These are phyloP conservation scores for Exophiala calicioides DNA, from an alignment of 2,329 filamentous ascomycete genomes.

Conservation along the genomic window DNA sequence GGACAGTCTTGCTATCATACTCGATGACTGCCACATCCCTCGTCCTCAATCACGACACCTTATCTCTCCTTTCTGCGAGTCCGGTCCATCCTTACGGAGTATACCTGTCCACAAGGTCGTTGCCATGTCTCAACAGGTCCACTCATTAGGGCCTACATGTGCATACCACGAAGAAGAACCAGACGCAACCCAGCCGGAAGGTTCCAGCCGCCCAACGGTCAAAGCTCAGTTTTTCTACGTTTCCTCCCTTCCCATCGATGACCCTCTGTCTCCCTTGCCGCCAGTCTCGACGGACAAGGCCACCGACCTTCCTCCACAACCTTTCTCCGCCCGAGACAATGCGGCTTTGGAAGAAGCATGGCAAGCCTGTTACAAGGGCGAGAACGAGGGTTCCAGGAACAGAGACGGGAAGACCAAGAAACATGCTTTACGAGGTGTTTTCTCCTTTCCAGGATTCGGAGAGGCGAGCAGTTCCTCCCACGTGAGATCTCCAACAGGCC, in stretches of 20 bases:
- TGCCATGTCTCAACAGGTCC: conserved; percentile 47
- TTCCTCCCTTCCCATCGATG: conserved; percentile 79
- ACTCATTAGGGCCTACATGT: conserved; percentile 64
- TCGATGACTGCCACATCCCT: too few relatives aligned
- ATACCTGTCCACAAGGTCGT: not conserved
- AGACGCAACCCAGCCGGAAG: conserved; percentile 17
- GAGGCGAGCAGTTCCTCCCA: conserved; percentile 5
- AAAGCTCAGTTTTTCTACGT: conserved; percentile 82
- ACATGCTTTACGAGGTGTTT: conserved; percentile 21
- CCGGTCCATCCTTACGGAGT: too few relatives aligned
- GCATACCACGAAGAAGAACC: conserved; percentile 42
- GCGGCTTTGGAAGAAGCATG: conserved; percentile 77
- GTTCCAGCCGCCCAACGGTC: conserved; percentile 57
- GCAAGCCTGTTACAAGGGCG: conserved; percentile 54
- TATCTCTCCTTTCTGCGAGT: conserved; percentile 1
- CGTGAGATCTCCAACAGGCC: conserved; percentile 3
- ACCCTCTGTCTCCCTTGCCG: conserved; percentile 72
- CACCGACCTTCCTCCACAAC: conserved; percentile 64
- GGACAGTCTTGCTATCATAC: too few relatives aligned
- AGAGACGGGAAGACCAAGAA: conserved; percentile 12
- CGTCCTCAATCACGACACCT: conserved; percentile 22
- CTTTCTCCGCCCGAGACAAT: conserved; percentile 79
- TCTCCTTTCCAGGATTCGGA: conserved; percentile 28
- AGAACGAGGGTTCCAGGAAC: conserved; percentile 8
- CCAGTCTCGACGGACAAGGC: conserved; percentile 52